These are phyloP conservation scores for Chloris gayana DNA, from an alignment of 176 grass and related monocot species.

Conservation along the genomic window DNA sequence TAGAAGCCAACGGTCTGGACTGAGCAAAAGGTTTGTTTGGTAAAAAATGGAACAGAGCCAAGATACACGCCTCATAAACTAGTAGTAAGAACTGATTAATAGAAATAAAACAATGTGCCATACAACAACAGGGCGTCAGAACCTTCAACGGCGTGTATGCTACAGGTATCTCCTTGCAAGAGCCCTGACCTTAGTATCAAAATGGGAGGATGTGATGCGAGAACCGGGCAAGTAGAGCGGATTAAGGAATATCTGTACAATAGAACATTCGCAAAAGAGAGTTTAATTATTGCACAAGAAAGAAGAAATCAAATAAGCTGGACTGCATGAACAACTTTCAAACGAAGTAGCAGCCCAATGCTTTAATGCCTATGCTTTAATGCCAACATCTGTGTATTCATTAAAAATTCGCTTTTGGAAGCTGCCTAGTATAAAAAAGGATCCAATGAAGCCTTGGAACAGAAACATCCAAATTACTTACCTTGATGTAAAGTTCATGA, in stretches of 20 bases:
- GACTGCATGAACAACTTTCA: not conserved
- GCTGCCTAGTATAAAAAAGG: not conserved
- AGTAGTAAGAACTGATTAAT: not conserved
- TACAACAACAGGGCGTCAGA: not conserved
- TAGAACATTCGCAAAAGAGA: not conserved
- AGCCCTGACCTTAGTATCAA: conserved; percentile 75
- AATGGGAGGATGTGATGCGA: conserved; percentile 77
- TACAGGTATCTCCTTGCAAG: conserved; percentile 86
- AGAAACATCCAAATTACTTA: conserved; percentile 32
- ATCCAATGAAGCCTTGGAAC: not conserved
- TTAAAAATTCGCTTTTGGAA: not conserved
- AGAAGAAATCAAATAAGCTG: not conserved
- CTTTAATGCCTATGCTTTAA: not conserved
- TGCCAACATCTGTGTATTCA: not conserved
- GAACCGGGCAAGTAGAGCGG: conserved; percentile 74
- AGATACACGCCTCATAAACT: not conserved
- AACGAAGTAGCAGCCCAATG: not conserved
- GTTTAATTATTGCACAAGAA: conserved; percentile 8
- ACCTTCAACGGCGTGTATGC: not conserved
- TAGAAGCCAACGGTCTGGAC: not conserved
- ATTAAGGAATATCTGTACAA: conserved; percentile 65
- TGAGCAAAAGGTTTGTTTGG: not conserved
- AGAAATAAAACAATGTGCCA: not conserved
- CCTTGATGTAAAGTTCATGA: conserved; percentile 88
- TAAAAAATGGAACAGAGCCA: not conserved